Percentiles rank a stretch among this genome's conserved stretches.
phyloP scores from a whole-genome alignment of 257 asterid species.

The Penstemon barbatus region DNA sequence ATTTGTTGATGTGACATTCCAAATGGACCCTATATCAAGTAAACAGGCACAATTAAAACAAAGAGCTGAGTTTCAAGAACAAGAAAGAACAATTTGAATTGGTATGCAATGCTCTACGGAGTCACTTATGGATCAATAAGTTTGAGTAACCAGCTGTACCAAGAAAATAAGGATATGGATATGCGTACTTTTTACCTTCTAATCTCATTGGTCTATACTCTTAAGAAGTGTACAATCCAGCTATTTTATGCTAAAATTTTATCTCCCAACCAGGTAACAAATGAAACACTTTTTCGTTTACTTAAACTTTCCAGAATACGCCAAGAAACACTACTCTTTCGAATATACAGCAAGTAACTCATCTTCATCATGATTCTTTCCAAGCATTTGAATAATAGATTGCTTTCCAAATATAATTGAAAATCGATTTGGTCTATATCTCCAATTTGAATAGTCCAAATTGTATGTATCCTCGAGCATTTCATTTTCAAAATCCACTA shows the following conservation, averaged over 20 bases:
- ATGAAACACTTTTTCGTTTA: neutral
- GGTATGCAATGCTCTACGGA: conserved; percentile 1
- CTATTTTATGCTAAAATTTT: conserved; percentile 1
- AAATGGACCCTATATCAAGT: conserved; percentile 42
- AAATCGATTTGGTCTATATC: neutral
- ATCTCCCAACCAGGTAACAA: neutral
- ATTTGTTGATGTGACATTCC: conserved; percentile 56
- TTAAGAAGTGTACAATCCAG: neutral
- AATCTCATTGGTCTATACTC: neutral
- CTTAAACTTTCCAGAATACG: conserved; percentile 12
- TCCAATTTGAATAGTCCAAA: neutral
- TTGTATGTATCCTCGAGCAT: neutral
- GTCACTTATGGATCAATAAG: neutral
- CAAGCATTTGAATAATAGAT: no score
- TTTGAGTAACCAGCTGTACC: neutral
- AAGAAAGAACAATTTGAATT: neutral
- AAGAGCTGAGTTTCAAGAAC: conserved; percentile 10
- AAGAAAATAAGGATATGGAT: neutral
- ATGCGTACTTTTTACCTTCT: neutral
- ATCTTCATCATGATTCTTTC: neutral
- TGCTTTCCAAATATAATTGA: neutral
- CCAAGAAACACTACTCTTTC: conserved; percentile 5
- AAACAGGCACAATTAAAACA: conserved; percentile 15
- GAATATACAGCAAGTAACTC: neutral
- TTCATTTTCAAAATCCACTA: neutral